Evolutionary conservation across 768 basidiomycete genomes (phyloP).

Genomic region (Trametes punicea): DNA sequence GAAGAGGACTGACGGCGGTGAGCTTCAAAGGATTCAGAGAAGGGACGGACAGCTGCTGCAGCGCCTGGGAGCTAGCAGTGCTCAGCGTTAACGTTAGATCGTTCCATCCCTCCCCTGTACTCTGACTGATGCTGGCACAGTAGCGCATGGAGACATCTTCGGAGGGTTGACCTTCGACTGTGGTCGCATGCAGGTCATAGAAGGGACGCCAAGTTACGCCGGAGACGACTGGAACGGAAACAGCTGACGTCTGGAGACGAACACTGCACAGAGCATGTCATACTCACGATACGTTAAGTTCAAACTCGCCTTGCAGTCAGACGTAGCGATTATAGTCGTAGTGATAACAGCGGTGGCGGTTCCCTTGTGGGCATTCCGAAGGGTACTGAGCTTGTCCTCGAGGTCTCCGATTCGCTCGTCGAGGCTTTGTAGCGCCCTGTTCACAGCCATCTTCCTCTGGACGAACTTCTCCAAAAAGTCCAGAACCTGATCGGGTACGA

Average conservation of each 20-base stretch:
- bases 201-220: constrained; percentile 50
- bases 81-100: constrained; percentile 49
- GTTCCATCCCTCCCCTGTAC: constrained; percentile 61
- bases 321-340: constrained; percentile 2
- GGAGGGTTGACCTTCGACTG: constrained; percentile 41
- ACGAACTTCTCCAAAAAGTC: constrained; percentile 43
- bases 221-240: constrained; percentile 42
- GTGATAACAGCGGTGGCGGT: not conserved
- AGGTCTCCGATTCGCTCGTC: constrained; percentile 39
- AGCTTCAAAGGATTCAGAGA: not conserved
- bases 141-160: constrained; percentile 49
- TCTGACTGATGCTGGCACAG: constrained; percentile 49
- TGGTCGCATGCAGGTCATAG: constrained; percentile 57
- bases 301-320: constrained; percentile 33
- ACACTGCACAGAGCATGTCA: not conserved
- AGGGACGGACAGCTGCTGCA: constrained; percentile 22
- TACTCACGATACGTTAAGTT: constrained; percentile 43
- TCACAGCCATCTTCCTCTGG: constrained; percentile 35
- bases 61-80: constrained; percentile 43
- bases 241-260: no score
- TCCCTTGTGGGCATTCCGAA: not conserved
- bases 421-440: constrained; percentile 34
- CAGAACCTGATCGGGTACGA: constrained; percentile 29
- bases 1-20: not conserved
- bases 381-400: constrained; percentile 3